Base-by-base conservation (phyloP, 2,329 filamentous ascomycete genomes). In the Ilyonectria robusta region DNA sequence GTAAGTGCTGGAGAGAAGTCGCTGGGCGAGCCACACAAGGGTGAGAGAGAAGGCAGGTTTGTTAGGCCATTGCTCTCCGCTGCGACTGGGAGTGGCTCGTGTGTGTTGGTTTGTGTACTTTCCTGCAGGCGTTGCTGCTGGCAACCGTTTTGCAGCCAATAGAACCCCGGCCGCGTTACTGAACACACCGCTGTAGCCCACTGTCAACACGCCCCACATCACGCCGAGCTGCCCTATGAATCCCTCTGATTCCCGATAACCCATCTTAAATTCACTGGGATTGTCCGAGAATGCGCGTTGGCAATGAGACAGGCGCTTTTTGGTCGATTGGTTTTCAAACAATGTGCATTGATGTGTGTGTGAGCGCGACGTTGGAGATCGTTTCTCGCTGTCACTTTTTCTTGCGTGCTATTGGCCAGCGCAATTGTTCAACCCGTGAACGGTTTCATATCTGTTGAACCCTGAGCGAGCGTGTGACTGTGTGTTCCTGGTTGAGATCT, bases 31-130 rank as follows among this genome's bases (percentile, higher is more conserved):
- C 62, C 71, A 66, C 63, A 59, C 59, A 58, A 58, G 56, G 62
- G 47, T 33, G 67, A 59, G 66, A 40, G 61, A 60, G 64, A 55
- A 61, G 57, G 59, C 57, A 60, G 62, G 56, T 54, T 55, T 71
- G 60, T 60, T 56, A 57, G 60, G 50, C 62, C 60, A 62, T 70
- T 66, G 65, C 56, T 65, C 48, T 57, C 72, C 66, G 66, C 70
- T 56, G 67, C 62, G 67, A 65, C 58, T 56, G 44, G 63, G 33
- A 29, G 42, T 21, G 58, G 54, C 48, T 62, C 57, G 51, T 44
- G 46, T 44, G 59, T 51, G 56, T 56, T 75, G 71, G 72, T 79
- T 80, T 80, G 78, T 80, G 78, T 80, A 80, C 76, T 78, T 80
- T 77, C 64, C 23, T 26, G 61, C 31, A 58, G 56, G 59, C 69